Percentiles rank a stretch among this genome's conserved stretches.
These are phyloP conservation scores for Cryptococcus floricola DNA, from an alignment of 1,284 basidiomycete species.

Conservation along the genomic window DNA sequence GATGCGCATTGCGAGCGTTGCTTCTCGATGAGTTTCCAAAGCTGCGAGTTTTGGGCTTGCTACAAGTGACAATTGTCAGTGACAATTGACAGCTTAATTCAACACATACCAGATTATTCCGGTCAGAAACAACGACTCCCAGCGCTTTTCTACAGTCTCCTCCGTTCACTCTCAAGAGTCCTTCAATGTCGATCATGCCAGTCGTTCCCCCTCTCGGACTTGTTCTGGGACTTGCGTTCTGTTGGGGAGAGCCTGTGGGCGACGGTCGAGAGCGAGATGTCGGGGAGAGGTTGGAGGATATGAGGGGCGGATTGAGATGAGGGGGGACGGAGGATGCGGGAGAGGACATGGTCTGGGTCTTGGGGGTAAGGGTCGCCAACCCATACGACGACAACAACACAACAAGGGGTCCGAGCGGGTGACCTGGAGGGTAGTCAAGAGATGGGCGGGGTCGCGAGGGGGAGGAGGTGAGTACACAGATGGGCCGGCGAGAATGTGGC, in stretches of 20 bases:
- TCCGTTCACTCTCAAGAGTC: conserved; percentile 26
- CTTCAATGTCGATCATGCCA: conserved; percentile 30
- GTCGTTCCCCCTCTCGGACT: conserved; percentile 28
- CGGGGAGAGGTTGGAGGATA: conserved; percentile 9
- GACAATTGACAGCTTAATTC: background rate
- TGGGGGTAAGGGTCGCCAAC: too few relatives aligned
- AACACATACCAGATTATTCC: conserved; percentile 59
- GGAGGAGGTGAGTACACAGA: too few relatives aligned
- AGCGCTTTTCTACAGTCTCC: conserved; percentile 59
- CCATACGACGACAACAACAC: too few relatives aligned
- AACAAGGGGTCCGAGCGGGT: background rate
- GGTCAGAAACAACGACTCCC: conserved; percentile 67
- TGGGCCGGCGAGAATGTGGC: too few relatives aligned
- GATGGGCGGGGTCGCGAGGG: too few relatives aligned
- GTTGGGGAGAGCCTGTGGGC: conserved; percentile 20
- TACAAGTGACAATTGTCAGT: conserved; percentile 2
- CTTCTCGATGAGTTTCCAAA: conserved; percentile 90
- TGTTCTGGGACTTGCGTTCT: conserved; percentile 21
- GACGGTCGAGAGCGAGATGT: conserved; percentile 14
- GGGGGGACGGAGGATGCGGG: conserved; percentile 18
- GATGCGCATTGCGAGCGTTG: conserved; percentile 52
- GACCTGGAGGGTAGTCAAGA: background rate
- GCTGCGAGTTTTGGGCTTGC: conserved; percentile 75
- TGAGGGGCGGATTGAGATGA: conserved; percentile 17
- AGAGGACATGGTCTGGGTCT: background rate